These are phyloP conservation scores for Kwoniella dendrophila DNA, from an alignment of 768 basidiomycete species.

Conservation along the genomic window DNA sequence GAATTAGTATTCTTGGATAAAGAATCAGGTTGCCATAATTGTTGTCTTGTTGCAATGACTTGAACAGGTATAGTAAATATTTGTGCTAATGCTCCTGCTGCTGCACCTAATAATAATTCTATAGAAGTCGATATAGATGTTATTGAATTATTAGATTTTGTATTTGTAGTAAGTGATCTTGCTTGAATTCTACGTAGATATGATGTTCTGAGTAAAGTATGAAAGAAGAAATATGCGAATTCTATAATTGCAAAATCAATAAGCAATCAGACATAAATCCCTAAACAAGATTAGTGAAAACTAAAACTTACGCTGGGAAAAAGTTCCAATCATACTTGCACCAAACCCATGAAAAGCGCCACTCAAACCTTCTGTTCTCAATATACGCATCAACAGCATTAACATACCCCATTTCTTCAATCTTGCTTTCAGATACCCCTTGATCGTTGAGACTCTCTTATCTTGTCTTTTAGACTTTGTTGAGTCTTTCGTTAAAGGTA, in stretches of 20 bases:
- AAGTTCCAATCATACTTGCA: conserved; percentile 97
- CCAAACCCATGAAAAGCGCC: conserved; percentile 90
- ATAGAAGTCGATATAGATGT: conserved; percentile 46
- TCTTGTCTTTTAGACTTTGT: neutral
- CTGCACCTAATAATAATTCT: conserved; percentile 84
- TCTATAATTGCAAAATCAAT: conserved; percentile 61
- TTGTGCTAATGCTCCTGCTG: conserved; percentile 91
- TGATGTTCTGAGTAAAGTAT: conserved; percentile 78
- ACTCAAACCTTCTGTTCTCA: conserved; percentile 74
- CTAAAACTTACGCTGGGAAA: conserved; percentile 81
- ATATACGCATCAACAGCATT: conserved; percentile 68
- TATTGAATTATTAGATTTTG: conserved; percentile 18
- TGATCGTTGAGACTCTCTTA: neutral
- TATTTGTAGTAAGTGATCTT: conserved; percentile 1
- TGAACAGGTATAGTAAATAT: conserved; percentile 98
- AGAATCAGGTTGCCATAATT: conserved; percentile 66
- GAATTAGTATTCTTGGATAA: conserved; percentile 3
- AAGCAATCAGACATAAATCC: too few relatives aligned
- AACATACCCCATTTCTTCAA: conserved; percentile 61
- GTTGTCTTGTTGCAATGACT: conserved; percentile 96
- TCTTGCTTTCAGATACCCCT: neutral
- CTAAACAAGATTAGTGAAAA: neutral
- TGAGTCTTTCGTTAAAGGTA: neutral
- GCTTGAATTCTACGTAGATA: conserved; percentile 23
- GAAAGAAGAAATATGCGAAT: conserved; percentile 99